Percentiles rank a stretch among this genome's conserved stretches.
These are phyloP conservation scores for Coniochaeta prunicola DNA, from an alignment of 2,329 filamentous ascomycete species.

Conservation along the genomic window DNA sequence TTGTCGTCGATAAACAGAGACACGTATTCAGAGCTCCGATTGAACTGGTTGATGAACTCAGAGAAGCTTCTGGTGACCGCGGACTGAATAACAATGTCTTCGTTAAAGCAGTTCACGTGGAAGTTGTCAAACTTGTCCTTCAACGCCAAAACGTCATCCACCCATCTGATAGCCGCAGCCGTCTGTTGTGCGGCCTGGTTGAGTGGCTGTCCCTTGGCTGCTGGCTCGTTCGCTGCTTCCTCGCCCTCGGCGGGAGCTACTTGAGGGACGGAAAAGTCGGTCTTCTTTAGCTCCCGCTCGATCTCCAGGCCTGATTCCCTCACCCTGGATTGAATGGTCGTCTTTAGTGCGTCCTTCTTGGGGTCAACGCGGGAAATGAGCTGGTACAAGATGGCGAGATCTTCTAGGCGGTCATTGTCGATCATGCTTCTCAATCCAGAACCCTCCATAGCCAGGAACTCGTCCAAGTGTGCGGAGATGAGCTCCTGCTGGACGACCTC, in stretches of 20 bases:
- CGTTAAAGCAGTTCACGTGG: slow-evolving; percentile 63
- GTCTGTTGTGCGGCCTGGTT: slow-evolving; percentile 70
- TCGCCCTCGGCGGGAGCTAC: slow-evolving; percentile 33
- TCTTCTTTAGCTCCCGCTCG: slow-evolving; percentile 58
- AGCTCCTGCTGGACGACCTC: slow-evolving; percentile 74
- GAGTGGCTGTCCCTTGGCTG: slow-evolving; percentile 32
- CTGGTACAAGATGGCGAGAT: slow-evolving; percentile 73
- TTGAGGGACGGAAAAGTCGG: slow-evolving; percentile 38
- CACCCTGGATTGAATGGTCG: slow-evolving; percentile 66
- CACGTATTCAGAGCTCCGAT: slow-evolving; percentile 80
- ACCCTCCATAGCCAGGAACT: slow-evolving; percentile 76
- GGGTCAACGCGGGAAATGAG: slow-evolving; percentile 72
- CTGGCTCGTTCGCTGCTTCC: slow-evolving; percentile 37
- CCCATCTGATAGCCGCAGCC: slow-evolving; percentile 85
- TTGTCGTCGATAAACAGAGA: slow-evolving; percentile 97
- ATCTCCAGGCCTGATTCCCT: slow-evolving; percentile 76
- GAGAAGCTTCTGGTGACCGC: slow-evolving; percentile 81
- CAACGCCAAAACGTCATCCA: slow-evolving; percentile 77
- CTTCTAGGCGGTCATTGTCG: slow-evolving; percentile 74
- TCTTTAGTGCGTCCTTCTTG: slow-evolving; percentile 63
- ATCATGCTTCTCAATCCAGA: slow-evolving; percentile 87
- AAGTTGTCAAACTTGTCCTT: slow-evolving; percentile 88
- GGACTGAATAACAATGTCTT: slow-evolving; percentile 71
- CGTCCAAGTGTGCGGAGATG: slow-evolving; percentile 68
- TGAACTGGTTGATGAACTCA: slow-evolving; percentile 89